Percentiles rank a stretch among this genome's conserved stretches.
These are phyloP conservation scores for Fusarium beomiforme DNA, from an alignment of 2,329 filamentous ascomycete genomes.

Conservation along the genomic window DNA sequence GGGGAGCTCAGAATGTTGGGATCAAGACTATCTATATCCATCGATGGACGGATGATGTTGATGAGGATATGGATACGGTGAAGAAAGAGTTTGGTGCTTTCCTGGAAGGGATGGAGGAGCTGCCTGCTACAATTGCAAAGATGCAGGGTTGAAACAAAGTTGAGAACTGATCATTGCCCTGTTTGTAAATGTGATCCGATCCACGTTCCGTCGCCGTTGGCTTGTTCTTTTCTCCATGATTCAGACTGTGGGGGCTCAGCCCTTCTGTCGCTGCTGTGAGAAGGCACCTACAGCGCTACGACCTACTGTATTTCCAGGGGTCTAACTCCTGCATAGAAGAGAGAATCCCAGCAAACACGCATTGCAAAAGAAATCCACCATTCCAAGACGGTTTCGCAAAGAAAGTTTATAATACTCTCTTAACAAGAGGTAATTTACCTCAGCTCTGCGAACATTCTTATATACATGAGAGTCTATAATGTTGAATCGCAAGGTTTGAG, in stretches of 20 bases:
- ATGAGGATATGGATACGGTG: conserved; percentile 46
- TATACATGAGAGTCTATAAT: neutral
- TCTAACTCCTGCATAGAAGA: no score
- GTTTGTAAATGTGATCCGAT: no score
- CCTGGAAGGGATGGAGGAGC: conserved; percentile 25
- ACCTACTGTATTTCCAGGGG: neutral
- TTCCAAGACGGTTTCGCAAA: neutral
- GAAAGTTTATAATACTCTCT: no score
- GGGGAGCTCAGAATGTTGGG: conserved; percentile 58
- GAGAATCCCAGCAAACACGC: no score
- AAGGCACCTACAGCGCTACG: neutral
- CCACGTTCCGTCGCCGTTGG: no score
- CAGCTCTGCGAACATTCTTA: neutral
- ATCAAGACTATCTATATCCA: conserved; percentile 63
- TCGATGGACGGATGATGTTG: conserved; percentile 63
- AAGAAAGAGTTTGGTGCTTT: conserved; percentile 28
- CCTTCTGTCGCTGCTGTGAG: no score
- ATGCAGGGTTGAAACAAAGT: neutral
- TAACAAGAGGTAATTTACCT: fast-evolving
- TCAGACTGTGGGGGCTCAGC: no score
- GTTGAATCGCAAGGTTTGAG: neutral
- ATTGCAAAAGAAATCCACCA: no score
- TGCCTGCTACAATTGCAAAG: conserved; percentile 18
- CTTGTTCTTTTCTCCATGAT: no score
- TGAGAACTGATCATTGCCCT: no score